Evolutionary conservation across 306 rosid species (phyloP).

Genomic region (Senna tora): DNA sequence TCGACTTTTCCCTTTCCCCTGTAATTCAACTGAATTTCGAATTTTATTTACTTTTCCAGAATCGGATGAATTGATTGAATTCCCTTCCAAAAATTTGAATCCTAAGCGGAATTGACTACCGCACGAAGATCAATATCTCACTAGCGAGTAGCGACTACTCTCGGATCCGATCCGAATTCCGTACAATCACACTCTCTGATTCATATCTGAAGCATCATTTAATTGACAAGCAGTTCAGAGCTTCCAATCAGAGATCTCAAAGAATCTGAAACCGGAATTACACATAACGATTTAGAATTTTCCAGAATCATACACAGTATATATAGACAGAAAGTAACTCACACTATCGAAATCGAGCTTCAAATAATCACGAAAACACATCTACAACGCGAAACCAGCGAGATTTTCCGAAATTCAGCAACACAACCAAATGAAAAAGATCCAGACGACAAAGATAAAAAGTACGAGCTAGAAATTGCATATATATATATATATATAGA

Average conservation of each 20-base stretch:
- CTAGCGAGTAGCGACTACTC: neutral
- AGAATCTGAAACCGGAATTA: constrained; percentile 48
- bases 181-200: neutral
- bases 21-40: constrained; percentile 41
- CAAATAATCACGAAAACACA: constrained; percentile 2
- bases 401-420: constrained; percentile 26
- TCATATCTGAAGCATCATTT: neutral
- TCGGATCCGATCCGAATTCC: constrained; percentile 66
- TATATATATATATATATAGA: too few relatives aligned
- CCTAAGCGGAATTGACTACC: neutral
- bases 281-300: neutral
- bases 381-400: neutral
- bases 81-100: constrained; percentile 22
- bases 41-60: neutral
- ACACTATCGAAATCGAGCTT: constrained; percentile 27
- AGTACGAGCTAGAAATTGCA: neutral
- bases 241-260: constrained; percentile 29
- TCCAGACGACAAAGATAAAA: neutral
- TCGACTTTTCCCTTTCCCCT: constrained; percentile 22
- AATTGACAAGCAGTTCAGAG: neutral
- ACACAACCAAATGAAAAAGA: neutral
- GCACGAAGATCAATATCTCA: constrained; percentile 27
- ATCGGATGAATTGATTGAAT: too few relatives aligned
- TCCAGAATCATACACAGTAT: neutral
- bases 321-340: constrained; percentile 1